phyloP scores from a whole-genome alignment of 805 yeast genomes.

The Metschnikowia similis region DNA sequence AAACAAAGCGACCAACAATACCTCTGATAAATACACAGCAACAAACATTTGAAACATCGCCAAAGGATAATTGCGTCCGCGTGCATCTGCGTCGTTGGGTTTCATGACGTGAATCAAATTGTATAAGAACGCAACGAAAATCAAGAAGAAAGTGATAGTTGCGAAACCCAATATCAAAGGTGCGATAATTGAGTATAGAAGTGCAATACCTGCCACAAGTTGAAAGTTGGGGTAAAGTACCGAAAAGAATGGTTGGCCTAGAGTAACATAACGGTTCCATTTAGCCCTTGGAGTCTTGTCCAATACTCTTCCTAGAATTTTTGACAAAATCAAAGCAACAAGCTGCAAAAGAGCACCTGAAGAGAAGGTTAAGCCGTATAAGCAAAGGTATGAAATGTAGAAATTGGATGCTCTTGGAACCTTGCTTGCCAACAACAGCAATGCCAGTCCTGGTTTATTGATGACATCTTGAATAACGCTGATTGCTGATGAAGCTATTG shows the following conservation, averaged over 20 bases:
- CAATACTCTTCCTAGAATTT: conserved; percentile 63
- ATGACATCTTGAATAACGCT: conserved; percentile 71
- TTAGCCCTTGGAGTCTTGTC: conserved; percentile 89
- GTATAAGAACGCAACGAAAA: conserved; percentile 62
- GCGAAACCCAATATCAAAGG: conserved; percentile 69
- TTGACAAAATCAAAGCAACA: conserved; percentile 66
- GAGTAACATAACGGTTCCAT: conserved; percentile 69
- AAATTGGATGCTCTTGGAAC: conserved; percentile 90
- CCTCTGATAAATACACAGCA: conserved; percentile 66
- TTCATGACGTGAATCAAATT: conserved; percentile 58
- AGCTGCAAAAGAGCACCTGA: conserved; percentile 76
- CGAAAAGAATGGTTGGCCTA: conserved; percentile 76
- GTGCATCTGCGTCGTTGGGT: conserved; percentile 52
- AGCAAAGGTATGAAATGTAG: conserved; percentile 74
- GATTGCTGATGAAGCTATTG: conserved; percentile 77
- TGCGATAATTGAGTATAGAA: conserved; percentile 75
- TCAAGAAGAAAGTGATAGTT: conserved; percentile 50
- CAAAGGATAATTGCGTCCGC: conserved; percentile 71
- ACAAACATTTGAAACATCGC: conserved; percentile 71
- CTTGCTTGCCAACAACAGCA: conserved; percentile 67
- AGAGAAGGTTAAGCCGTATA: conserved; percentile 76
- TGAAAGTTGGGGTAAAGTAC: conserved; percentile 75
- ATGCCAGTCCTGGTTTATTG: conserved; percentile 62
- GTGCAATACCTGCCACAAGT: conserved; percentile 64
- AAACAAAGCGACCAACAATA: conserved; percentile 66